phyloP scores from a whole-genome alignment of 148 eudicot species.

The Rhododendron ovatum region DNA sequence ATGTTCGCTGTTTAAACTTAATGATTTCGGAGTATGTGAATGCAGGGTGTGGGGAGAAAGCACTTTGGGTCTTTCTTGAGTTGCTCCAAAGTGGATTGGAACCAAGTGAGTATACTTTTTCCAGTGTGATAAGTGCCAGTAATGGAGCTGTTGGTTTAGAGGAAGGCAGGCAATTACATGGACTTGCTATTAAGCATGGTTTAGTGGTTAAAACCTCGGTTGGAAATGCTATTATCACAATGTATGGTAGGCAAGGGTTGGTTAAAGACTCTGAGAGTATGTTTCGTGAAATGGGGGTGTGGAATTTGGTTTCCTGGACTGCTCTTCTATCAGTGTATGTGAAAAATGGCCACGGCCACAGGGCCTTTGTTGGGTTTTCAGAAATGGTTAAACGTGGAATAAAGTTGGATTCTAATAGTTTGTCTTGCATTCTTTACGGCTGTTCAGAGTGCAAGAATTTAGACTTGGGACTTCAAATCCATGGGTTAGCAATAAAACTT shows the following conservation, averaged over 20 bases:
- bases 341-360: conserved; percentile 9
- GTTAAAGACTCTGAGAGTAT: conserved; percentile 16
- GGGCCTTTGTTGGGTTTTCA: conserved; percentile 4
- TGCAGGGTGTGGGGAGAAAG: conserved; percentile 8
- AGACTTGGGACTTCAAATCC: conserved; percentile 14
- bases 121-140: conserved; percentile 7
- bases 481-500: conserved; percentile 16
- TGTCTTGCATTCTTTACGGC: conserved; percentile 10
- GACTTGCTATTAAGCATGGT: conserved; percentile 12
- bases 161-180: conserved; percentile 16
- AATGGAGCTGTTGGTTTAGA: background rate
- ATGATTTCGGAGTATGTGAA: conserved; percentile 17
- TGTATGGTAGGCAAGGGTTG: conserved; percentile 16
- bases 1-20: conserved; percentile 14
- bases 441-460: conserved; percentile 17
- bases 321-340: conserved; percentile 16
- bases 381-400: conserved; percentile 12
- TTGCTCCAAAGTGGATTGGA: background rate
- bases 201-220: conserved; percentile 7
- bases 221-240: conserved; percentile 12
- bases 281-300: conserved; percentile 9
- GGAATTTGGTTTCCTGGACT: conserved; percentile 21
- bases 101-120: conserved; percentile 9
- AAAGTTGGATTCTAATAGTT: conserved; percentile 15
- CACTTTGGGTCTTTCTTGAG: background rate